Evolutionary conservation across 2,329 filamentous ascomycete genomes (phyloP), one percentile per base, ranked within the genome.

Genomic region (Ophiostoma australiae): DNA sequence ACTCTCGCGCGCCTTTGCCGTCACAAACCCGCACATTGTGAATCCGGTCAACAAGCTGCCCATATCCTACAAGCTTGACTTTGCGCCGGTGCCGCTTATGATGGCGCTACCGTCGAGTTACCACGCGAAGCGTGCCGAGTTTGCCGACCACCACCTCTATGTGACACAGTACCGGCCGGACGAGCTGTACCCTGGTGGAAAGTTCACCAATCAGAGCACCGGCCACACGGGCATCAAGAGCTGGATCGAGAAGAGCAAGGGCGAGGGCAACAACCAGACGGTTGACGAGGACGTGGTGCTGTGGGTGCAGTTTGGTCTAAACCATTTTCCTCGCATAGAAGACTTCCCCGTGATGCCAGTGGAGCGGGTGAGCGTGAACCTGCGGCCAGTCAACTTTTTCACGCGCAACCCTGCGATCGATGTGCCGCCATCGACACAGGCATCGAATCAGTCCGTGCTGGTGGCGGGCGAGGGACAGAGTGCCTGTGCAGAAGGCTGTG

Each of bases 271-370:
- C 31, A 33, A 11, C 27, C 17, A 27, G 4, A 58, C 82, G 76
- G 65, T 68, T 6, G 39, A 6, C 13, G 77, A 75, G 75, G 76
- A 77, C 76, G 81, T 84, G 3, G 85, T 89, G 1, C 78, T 88
- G 4, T 88, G 85, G 84, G 82, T 86, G 23, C 84, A 85, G 3
- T 84, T 84, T 75, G 81, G 88, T 23, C 84, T 89, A 35, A 90
- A 89, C 41, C 89, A 90, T 74, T 86, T 89, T 33, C 87, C 88
- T 0, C 81, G 88, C 0, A 83, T 86, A 13, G 89, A 91, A 74
- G 89, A 91, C 75, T 91, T 89, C 81, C 89, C 88, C 0, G 86
- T 90, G 4, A 91, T 91, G 89, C 89, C 88, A 0, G 84, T 81
- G 72, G 89, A 90, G 76, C 84, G 80, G 69, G 79, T 87, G 74